Evolutionary conservation across 352 stramenopile genomes (phyloP).

Genomic region (Phytophthora constricta): DNA sequence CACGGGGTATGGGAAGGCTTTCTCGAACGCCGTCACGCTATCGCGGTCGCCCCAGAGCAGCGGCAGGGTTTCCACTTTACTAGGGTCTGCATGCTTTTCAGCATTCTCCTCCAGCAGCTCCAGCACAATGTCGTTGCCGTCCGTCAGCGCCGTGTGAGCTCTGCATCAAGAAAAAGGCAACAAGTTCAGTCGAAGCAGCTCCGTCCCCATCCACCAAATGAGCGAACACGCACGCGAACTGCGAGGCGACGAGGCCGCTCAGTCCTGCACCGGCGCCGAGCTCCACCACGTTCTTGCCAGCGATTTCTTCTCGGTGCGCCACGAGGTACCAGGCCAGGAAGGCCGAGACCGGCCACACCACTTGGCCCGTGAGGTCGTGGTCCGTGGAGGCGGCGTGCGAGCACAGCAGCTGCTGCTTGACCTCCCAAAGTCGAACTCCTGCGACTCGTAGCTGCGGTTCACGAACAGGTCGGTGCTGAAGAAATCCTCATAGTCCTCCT

Average conservation of each 20-base stretch:
- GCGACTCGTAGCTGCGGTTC: conserved; percentile 59
- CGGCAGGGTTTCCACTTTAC: conserved; percentile 43
- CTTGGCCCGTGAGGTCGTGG: conserved; percentile 80
- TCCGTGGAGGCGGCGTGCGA: conserved; percentile 69
- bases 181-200: conserved; percentile 2
- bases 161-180: conserved; percentile 34
- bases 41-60: conserved; percentile 62
- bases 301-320: conserved; percentile 40
- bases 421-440: conserved; percentile 62
- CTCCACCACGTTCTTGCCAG: conserved; percentile 58
- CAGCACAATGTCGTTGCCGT: conserved; percentile 78
- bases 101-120: conserved; percentile 61
- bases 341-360: conserved; percentile 76
- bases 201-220: not conserved
- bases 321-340: conserved; percentile 62
- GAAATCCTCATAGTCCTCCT: conserved; percentile 54
- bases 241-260: conserved; percentile 63
- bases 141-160: conserved; percentile 57
- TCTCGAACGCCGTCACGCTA: conserved; percentile 52
- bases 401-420: conserved; percentile 52
- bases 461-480: conserved; percentile 67
- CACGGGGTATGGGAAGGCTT: conserved; percentile 49
- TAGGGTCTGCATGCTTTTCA: conserved; percentile 31
- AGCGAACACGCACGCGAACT: conserved; percentile 59
- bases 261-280: conserved; percentile 60